These are phyloP conservation scores for Globisporangium parvum DNA, from an alignment of 352 stramenopile genomes.

Conservation along the genomic window DNA sequence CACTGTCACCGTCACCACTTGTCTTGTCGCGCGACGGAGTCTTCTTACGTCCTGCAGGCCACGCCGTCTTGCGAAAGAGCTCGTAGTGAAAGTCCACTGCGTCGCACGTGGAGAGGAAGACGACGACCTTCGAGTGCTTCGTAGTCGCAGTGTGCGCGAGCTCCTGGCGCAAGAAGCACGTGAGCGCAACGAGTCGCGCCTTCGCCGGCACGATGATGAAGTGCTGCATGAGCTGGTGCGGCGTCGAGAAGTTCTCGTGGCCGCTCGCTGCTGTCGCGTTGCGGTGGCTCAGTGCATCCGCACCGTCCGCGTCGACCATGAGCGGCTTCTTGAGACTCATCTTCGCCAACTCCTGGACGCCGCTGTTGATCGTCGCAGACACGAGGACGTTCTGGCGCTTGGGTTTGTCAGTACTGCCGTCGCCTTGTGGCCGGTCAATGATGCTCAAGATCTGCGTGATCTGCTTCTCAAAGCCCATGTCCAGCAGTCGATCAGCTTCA, in stretches of 20 bases:
- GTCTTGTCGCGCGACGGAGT: no score
- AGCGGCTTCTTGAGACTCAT: constrained; percentile 78
- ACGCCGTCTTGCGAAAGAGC: constrained; percentile 85
- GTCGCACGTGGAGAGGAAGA: constrained; percentile 97
- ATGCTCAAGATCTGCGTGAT: constrained; percentile 97
- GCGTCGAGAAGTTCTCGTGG: constrained; percentile 80
- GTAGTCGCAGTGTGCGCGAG: constrained; percentile 28
- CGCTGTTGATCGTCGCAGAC: constrained; percentile 85
- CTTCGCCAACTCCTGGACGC: constrained; percentile 74
- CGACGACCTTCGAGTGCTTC: constrained; percentile 82
- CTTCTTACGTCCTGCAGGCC: constrained; percentile 33
- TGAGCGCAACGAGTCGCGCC: constrained; percentile 88
- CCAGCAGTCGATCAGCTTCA: constrained; percentile 98
- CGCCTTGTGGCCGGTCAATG: constrained; percentile 83
- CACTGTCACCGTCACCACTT: constrained; percentile 44
- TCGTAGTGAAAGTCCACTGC: constrained; percentile 95
- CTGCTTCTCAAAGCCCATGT: constrained; percentile 99
- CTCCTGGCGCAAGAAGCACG: constrained; percentile 88
- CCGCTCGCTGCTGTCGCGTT: constrained; percentile 4
- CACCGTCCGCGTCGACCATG: constrained; percentile 68
- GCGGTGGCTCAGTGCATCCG: constrained; percentile 11
- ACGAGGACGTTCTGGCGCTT: constrained; percentile 77
- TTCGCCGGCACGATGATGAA: constrained; percentile 95
- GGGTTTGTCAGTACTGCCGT: constrained; percentile 13
- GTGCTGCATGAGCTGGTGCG: constrained; percentile 93